Evolutionary conservation across 2,329 filamentous ascomycete genomes (phyloP).

Genomic region (Ascochyta clinopodiicola): DNA sequence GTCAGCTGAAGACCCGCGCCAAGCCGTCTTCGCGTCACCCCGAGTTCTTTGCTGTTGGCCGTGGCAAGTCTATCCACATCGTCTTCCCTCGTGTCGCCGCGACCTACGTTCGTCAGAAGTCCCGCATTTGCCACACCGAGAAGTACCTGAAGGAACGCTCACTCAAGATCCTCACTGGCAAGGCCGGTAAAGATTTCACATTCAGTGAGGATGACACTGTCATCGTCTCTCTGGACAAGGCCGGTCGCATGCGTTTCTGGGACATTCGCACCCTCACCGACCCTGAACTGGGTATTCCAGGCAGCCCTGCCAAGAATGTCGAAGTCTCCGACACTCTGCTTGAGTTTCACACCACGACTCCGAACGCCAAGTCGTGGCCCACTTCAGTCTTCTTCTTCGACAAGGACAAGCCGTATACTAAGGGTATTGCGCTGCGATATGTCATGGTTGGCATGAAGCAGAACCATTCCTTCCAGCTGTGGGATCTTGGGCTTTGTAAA

Average conservation of each 20-base stretch:
- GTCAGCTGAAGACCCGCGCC: slow-evolving; percentile 93
- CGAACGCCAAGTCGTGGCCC: slow-evolving; percentile 93
- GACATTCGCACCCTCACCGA: slow-evolving; percentile 81
- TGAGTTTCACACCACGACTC: slow-evolving; percentile 84
- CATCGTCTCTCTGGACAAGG: slow-evolving; percentile 95
- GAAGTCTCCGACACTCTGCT: slow-evolving; percentile 87
- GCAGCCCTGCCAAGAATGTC: slow-evolving; percentile 58
- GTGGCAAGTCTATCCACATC: slow-evolving; percentile 95
- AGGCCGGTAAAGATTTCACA: slow-evolving; percentile 96
- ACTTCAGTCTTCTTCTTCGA: slow-evolving; percentile 96
- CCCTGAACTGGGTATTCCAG: slow-evolving; percentile 53
- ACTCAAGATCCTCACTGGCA: slow-evolving; percentile 93
- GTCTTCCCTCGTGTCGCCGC: slow-evolving; percentile 68
- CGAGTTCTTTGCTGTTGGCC: slow-evolving; percentile 92
- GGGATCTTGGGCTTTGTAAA: slow-evolving; percentile 94
- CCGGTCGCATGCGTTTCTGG: slow-evolving; percentile 96
- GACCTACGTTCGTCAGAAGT: slow-evolving; percentile 58
- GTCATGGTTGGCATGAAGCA: slow-evolving; percentile 98
- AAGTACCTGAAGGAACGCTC: slow-evolving; percentile 85
- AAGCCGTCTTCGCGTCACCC: slow-evolving; percentile 88
- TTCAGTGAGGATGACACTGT: slow-evolving; percentile 97
- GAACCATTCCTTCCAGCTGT: slow-evolving; percentile 97
- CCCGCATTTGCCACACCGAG: slow-evolving; percentile 79
- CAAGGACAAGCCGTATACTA: slow-evolving; percentile 91
- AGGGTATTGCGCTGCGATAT: slow-evolving; percentile 88